These are phyloP conservation scores for Gryganskiella cystojenkinii DNA, from an alignment of 192 early-diverging fungal species.

Conservation along the genomic window DNA sequence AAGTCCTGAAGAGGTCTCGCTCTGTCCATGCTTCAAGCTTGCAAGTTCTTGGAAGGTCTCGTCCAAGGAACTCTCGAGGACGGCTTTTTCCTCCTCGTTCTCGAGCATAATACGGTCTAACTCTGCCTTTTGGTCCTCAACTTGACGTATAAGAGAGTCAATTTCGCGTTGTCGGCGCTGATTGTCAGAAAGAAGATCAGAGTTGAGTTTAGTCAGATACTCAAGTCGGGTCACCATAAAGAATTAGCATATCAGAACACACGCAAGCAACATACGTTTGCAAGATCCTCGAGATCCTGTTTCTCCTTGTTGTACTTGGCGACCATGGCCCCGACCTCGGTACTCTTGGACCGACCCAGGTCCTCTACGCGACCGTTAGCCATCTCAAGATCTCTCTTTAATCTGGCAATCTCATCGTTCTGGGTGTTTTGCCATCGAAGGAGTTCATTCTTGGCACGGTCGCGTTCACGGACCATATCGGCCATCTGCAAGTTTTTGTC, in stretches of 20 bases:
- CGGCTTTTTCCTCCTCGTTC: constrained; percentile 82
- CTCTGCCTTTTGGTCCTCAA: constrained; percentile 89
- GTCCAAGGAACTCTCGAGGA: constrained; percentile 82
- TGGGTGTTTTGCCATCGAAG: constrained; percentile 80
- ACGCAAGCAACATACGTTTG: constrained; percentile 35
- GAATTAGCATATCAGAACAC: not conserved
- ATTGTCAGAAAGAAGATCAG: not conserved
- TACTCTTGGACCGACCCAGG: constrained; percentile 76
- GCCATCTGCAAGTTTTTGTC: constrained; percentile 71
- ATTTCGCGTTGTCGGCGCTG: constrained; percentile 42
- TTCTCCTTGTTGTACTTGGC: constrained; percentile 85
- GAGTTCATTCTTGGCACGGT: constrained; percentile 81
- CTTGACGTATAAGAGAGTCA: constrained; percentile 28
- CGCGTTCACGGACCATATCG: constrained; percentile 91
- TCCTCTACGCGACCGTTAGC: constrained; percentile 79
- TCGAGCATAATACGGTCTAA: constrained; percentile 57
- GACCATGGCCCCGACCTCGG: constrained; percentile 83
- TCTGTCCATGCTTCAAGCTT: constrained; percentile 21
- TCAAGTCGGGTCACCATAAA: not conserved
- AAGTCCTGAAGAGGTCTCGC: constrained; percentile 3
- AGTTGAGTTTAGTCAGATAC: not conserved
- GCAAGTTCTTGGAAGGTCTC: constrained; percentile 78
- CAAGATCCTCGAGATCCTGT: constrained; percentile 74
- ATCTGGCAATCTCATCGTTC: constrained; percentile 81
- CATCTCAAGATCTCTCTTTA: constrained; percentile 82